Percentiles rank a stretch among this genome's conserved stretches.
Evolutionary conservation across 768 basidiomycete species (phyloP).

Genomic region (Boletus reticuloceps): DNA sequence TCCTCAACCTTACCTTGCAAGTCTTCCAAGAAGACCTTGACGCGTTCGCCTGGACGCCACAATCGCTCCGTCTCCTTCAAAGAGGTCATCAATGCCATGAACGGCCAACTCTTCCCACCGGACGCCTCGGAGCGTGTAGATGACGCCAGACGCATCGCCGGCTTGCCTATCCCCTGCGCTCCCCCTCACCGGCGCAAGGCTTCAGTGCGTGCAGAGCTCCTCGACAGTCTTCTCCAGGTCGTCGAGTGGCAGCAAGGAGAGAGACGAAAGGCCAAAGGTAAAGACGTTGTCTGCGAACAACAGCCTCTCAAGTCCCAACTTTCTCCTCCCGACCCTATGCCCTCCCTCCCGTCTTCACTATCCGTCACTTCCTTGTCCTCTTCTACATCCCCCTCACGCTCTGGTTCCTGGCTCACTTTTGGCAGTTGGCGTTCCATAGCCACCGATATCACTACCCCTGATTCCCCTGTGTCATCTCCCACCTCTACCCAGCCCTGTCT

Average conservation of each 20-base stretch:
- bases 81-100: slow-evolving; percentile 56
- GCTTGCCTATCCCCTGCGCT: slow-evolving; percentile 18
- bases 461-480: slow-evolving; percentile 33
- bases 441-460: slow-evolving; percentile 34
- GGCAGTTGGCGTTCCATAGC: slow-evolving; percentile 39
- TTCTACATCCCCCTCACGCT: slow-evolving; percentile 32
- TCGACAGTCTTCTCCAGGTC: slow-evolving; percentile 43
- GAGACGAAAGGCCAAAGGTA: slow-evolving; percentile 37
- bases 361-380: slow-evolving; percentile 26
- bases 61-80: slow-evolving; percentile 49
- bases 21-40: slow-evolving; percentile 3
- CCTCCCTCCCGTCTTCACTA: slow-evolving; percentile 20
- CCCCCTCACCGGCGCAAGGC: slow-evolving; percentile 17
- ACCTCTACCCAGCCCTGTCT: slow-evolving; percentile 27
- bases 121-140: slow-evolving; percentile 34
- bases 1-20: slow-evolving; percentile 21
- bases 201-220: slow-evolving; percentile 34
- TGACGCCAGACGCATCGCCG: slow-evolving; percentile 30
- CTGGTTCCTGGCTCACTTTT: slow-evolving; percentile 43
- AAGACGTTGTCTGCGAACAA: slow-evolving; percentile 36
- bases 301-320: slow-evolving; percentile 11
- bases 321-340: slow-evolving; percentile 14
- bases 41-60: slow-evolving; percentile 9
- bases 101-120: slow-evolving; percentile 53
- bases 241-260: slow-evolving; percentile 43